These are phyloP conservation scores for Ceratobasidium sp. DNA, from an alignment of 1,284 basidiomycete genomes.

Conservation along the genomic window DNA sequence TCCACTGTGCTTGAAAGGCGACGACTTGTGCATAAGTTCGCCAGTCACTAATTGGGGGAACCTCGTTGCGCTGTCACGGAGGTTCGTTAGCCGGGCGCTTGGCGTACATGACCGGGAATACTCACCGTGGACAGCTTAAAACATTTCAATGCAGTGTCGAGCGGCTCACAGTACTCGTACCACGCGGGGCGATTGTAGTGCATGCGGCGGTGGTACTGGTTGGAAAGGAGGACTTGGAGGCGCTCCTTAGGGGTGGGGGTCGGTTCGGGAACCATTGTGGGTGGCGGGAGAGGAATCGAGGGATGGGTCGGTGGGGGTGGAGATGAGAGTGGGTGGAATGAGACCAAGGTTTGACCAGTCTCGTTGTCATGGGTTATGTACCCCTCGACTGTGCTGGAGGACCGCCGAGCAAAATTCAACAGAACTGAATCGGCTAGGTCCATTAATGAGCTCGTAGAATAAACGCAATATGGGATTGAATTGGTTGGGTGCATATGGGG, in stretches of 20 bases:
- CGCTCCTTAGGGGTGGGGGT: slow-evolving; percentile 29
- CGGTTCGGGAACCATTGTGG: slow-evolving; percentile 4
- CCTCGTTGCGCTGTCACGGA: slow-evolving; percentile 26
- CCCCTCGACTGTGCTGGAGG: slow-evolving; percentile 10
- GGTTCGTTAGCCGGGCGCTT: slow-evolving; percentile 11
- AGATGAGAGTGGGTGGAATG: slow-evolving; percentile 7
- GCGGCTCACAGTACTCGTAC: slow-evolving; percentile 10
- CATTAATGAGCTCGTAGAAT: not conserved
- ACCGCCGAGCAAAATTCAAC: slow-evolving; percentile 3
- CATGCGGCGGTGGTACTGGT: slow-evolving; percentile 32
- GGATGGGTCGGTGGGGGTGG: slow-evolving; percentile 2
- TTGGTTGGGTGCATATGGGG: not conserved
- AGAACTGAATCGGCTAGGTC: slow-evolving; percentile 9
- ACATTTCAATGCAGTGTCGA: slow-evolving; percentile 29
- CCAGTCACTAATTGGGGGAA: slow-evolving; percentile 31
- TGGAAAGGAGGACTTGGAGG: slow-evolving; percentile 19
- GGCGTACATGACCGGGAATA: not conserved
- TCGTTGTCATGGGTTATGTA: slow-evolving; percentile 24
- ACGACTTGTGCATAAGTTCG: slow-evolving; percentile 1
- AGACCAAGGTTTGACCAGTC: not conserved
- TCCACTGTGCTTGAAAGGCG: slow-evolving; percentile 16
- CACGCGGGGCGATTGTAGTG: slow-evolving; percentile 24
- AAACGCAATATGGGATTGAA: not conserved
- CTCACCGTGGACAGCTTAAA: slow-evolving; percentile 27
- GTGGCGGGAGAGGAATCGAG: not conserved